Conservation (phyloP, 1,139 yeast genomes). For the Nakaseomyces bracarensis region DNA sequence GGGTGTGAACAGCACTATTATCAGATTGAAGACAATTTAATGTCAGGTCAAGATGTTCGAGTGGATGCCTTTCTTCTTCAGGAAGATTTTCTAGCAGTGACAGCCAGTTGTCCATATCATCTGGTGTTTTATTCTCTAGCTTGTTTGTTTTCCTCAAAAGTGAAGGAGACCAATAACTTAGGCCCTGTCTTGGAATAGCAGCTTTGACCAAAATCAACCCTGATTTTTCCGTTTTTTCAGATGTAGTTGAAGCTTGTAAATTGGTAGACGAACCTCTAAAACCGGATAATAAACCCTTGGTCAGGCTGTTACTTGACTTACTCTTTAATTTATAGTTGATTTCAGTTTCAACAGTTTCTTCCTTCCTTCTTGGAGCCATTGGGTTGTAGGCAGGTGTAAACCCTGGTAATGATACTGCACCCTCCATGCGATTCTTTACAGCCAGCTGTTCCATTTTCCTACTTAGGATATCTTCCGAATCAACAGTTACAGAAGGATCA, state of each 20-base stretch:
- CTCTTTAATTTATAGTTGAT: constrained; percentile 16
- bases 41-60: constrained; percentile 24
- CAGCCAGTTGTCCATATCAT: constrained; percentile 25
- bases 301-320: constrained; percentile 14
- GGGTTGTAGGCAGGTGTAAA: constrained; percentile 7
- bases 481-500: constrained; percentile 14
- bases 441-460: constrained; percentile 21
- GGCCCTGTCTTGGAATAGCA: constrained; percentile 23
- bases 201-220: constrained; percentile 20
- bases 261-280: constrained; percentile 10
- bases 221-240: constrained; percentile 11
- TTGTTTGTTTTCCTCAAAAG: constrained; percentile 29
- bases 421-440: constrained; percentile 14
- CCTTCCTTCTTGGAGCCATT: constrained; percentile 7
- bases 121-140: constrained; percentile 21
- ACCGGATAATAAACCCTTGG: constrained; percentile 17
- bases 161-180: constrained; percentile 33
- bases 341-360: constrained; percentile 14
- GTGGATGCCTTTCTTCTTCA: constrained; percentile 19
- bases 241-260: constrained; percentile 6
- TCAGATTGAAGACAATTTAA: constrained; percentile 25
- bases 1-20: constrained; percentile 19
- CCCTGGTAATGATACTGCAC: constrained; percentile 3
- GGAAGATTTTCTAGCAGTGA: constrained; percentile 22
- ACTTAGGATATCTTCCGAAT: constrained; percentile 17